phyloP scores from a whole-genome alignment of 2,329 filamentous ascomycete species.

The Rutstroemia sp. region DNA sequence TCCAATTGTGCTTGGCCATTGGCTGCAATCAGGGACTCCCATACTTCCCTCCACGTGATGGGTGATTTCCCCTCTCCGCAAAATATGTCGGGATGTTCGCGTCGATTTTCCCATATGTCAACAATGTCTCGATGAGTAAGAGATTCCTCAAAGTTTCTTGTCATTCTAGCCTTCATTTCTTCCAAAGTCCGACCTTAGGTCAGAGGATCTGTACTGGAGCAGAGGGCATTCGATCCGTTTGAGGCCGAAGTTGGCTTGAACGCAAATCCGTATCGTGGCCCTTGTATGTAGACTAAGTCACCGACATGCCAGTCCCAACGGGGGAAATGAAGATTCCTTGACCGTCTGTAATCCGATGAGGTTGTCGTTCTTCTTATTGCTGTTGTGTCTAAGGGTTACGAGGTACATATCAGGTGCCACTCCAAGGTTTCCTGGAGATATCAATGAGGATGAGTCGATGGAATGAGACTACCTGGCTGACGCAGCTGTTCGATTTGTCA shows the following conservation, averaged over 20 bases:
- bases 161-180: neutral
- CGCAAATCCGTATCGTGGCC: too few species aligned
- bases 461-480: neutral
- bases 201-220: too few species aligned
- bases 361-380: neutral
- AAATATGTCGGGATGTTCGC: neutral
- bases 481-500: too few species aligned
- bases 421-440: neutral
- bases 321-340: neutral
- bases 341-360: neutral
- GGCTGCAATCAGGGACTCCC: neutral
- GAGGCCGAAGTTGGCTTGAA: too few species aligned
- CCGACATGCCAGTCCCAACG: too few species aligned
- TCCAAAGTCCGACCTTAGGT: neutral
- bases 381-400: neutral
- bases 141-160: neutral
- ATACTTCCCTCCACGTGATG: neutral
- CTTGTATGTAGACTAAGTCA: too few species aligned
- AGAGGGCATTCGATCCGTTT: too few species aligned
- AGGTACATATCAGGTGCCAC: neutral
- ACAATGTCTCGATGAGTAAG: neutral
- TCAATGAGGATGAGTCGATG: neutral
- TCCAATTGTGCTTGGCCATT: neutral
- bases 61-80: neutral
- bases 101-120: neutral